Base-by-base conservation (phyloP, 177 flowering plant genomes). In the Vitis hybrid region DNA sequence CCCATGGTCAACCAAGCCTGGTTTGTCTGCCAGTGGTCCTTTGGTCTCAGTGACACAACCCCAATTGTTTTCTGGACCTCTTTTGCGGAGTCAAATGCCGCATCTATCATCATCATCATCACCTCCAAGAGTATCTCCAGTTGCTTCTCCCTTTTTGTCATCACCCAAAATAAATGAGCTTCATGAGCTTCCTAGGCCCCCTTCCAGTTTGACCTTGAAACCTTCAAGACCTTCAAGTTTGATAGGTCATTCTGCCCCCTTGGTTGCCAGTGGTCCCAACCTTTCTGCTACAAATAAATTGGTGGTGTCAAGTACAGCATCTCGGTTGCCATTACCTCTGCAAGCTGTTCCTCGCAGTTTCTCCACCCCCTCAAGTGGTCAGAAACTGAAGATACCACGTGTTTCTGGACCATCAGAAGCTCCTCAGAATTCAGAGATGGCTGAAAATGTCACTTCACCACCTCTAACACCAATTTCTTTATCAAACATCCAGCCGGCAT, bases 181-280 rank as follows among this genome's bases (percentile, higher is more conserved):
- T 74, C 98, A 94, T 70, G 97, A 94, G 80, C 98, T 94, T 73
- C 98, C 98, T 4, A 81, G 94, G 72, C 98, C 98, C 0, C 98
- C 98, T 18, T 66, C 67, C n/a, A 74, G 60, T 72, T 52, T 73
- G 22, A 18, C 72, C 31, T 59, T 57, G 59, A 79, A 72, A 18
- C 70, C 78, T 58, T 19, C 65, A 16, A 83, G 84, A 65, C 77
- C 80, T 60, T 19, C 73, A 60, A 75, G 84, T 70, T 74, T 80
- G 3, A 51, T 78, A 65, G 88, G 85, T 72, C 83, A 90, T 72
- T 92, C 97, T 3, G 92, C 87, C 5, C 97, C 97, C 9, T 78
- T 94, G 79, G 68, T 78, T 2, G 71, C 91, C 18, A 74, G 83
- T 77, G 72, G 76, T 72, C 85, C 72, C 64, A 81, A 76, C 33